These are phyloP conservation scores for Penicillium palitans DNA, from an alignment of 2,329 filamentous ascomycete species.

Conservation along the genomic window DNA sequence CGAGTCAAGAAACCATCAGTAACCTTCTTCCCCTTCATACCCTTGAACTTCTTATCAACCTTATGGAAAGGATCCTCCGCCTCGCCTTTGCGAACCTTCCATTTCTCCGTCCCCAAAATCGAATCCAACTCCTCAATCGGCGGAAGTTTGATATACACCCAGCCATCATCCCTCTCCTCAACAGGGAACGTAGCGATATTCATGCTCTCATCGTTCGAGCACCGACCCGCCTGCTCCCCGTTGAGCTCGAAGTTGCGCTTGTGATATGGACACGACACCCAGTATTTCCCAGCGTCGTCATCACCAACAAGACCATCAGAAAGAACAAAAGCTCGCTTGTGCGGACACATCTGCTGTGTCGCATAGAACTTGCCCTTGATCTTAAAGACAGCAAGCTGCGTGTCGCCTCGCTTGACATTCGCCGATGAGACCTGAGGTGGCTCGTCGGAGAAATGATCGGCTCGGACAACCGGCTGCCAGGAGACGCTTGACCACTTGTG, in stretches of 20 bases:
- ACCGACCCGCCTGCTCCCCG: slow-evolving; percentile 65
- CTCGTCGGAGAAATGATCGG: slow-evolving; percentile 66
- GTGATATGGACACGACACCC: slow-evolving; percentile 83
- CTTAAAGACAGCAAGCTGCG: slow-evolving; percentile 84
- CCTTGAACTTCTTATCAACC: slow-evolving; percentile 58
- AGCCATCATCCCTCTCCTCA: slow-evolving; percentile 72
- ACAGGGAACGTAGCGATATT: slow-evolving; percentile 80
- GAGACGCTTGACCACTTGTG: slow-evolving; percentile 64
- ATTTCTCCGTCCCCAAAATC: slow-evolving; percentile 74
- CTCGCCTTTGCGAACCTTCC: slow-evolving; percentile 75
- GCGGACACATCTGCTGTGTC: slow-evolving; percentile 92
- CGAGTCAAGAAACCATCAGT: slow-evolving; percentile 20
- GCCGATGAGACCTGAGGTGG: slow-evolving; percentile 70
- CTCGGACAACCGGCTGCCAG: slow-evolving; percentile 79
- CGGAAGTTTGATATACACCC: slow-evolving; percentile 78
- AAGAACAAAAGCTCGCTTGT: slow-evolving; percentile 87
- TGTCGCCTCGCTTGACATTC: slow-evolving; percentile 81
- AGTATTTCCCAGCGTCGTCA: slow-evolving; percentile 62
- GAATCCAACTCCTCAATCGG: slow-evolving; percentile 77
- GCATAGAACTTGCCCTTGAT: slow-evolving; percentile 78
- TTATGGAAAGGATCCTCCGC: slow-evolving; percentile 55
- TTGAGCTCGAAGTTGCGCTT: slow-evolving; percentile 84
- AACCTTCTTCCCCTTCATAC: slow-evolving; percentile 55
- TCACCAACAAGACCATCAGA: slow-evolving; percentile 79
- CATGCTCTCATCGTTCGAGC: slow-evolving; percentile 70